Evolutionary conservation across 2,329 filamentous ascomycete genomes (phyloP).

Genomic region (Neurospora sp.): DNA sequence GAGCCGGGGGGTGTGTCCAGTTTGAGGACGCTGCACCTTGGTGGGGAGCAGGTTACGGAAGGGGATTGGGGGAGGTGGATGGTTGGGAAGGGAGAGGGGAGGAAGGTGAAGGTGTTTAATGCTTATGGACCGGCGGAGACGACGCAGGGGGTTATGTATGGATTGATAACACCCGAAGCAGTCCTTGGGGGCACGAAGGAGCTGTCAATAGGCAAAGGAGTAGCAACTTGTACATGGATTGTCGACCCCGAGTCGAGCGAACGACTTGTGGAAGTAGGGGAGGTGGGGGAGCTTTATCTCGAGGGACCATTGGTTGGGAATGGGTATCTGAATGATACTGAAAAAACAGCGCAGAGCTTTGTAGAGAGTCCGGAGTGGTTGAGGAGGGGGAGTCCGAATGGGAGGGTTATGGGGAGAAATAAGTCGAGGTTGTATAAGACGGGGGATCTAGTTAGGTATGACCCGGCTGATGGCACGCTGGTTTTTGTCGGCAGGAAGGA

Average conservation of each 20-base stretch:
- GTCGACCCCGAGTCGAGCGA: constrained; percentile 21
- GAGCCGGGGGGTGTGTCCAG: too few relatives aligned
- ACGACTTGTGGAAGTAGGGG: constrained; percentile 16
- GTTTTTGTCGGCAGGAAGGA: constrained; percentile 16
- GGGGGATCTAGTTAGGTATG: constrained; percentile 31
- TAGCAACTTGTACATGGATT: constrained; percentile 21
- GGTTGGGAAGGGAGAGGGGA: too few relatives aligned
- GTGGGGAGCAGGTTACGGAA: too few relatives aligned
- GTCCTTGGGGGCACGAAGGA: too few relatives aligned
- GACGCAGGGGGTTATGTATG: too few relatives aligned
- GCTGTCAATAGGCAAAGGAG: too few relatives aligned
- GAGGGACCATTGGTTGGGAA: too few relatives aligned
- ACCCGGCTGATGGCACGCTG: constrained; percentile 13
- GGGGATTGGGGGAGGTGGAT: not conserved
- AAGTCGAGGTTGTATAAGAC: constrained; percentile 31
- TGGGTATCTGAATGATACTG: constrained; percentile 15
- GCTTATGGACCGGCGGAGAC: too few relatives aligned
- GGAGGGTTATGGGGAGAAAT: too few relatives aligned
- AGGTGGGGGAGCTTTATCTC: constrained; percentile 16
- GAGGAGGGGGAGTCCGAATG: constrained; percentile 35
- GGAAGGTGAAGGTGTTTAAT: constrained; percentile 15
- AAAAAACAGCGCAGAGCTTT: constrained; percentile 40
- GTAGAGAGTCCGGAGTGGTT: constrained; percentile 32
- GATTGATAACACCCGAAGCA: too few relatives aligned
- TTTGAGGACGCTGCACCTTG: too few relatives aligned